These are phyloP conservation scores for Salix suchowensis DNA, from an alignment of 345 rosid species.

Conservation along the genomic window DNA sequence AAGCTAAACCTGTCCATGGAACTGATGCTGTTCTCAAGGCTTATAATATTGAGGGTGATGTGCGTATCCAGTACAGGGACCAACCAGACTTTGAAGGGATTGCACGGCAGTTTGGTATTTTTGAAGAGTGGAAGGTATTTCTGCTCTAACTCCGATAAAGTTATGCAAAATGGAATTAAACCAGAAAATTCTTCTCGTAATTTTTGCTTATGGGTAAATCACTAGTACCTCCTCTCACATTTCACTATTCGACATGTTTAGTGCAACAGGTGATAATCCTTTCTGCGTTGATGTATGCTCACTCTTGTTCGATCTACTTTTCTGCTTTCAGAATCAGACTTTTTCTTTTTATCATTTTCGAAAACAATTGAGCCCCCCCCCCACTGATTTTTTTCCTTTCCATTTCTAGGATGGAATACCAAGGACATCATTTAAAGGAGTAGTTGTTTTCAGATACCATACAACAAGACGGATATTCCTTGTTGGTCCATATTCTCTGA, in stretches of 20 bases:
- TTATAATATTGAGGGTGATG: constrained; percentile 57
- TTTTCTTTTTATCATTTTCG: neutral
- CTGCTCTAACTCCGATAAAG: neutral
- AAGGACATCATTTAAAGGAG: constrained; percentile 90
- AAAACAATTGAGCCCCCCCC: neutral
- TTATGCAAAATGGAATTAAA: neutral
- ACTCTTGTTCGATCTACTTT: neutral
- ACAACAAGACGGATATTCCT: constrained; percentile 63
- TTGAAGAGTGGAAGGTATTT: constrained; percentile 94
- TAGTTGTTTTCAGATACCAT: constrained; percentile 71
- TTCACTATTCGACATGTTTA: neutral
- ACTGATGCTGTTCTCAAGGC: constrained; percentile 64
- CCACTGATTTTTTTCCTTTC: neutral
- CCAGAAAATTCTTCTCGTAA: neutral
- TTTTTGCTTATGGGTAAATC: neutral
- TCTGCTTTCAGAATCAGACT: neutral
- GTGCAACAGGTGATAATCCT: neutral
- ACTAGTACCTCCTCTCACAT: neutral
- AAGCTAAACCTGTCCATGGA: constrained; percentile 65
- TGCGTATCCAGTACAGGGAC: constrained; percentile 64
- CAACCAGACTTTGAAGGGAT: constrained; percentile 70
- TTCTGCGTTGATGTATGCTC: neutral
- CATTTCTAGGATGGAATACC: constrained; percentile 83
- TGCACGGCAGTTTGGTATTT: constrained; percentile 83
- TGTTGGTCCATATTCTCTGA: constrained; percentile 59